phyloP scores from a whole-genome alignment of 2,329 filamentous ascomycete genomes.

The Calonectria crousiana region DNA sequence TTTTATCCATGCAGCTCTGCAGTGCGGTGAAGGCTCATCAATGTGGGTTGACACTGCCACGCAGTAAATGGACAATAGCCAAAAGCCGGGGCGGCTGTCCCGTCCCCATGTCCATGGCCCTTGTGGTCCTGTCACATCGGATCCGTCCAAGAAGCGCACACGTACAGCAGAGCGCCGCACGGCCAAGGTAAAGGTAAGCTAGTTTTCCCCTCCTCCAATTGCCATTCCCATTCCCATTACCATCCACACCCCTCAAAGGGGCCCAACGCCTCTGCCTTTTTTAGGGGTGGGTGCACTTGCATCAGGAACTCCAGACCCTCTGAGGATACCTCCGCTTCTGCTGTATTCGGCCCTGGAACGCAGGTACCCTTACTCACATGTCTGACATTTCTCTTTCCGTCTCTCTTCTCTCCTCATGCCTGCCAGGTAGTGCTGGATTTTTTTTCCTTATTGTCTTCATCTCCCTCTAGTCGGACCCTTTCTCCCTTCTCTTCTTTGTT shows the following conservation, averaged over 20 bases:
- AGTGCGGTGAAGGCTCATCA: conserved; percentile 1
- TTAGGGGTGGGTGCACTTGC: conserved; percentile 30
- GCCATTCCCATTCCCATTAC: conserved; percentile 18
- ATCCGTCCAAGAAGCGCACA: not conserved
- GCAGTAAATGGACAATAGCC: conserved; percentile 8
- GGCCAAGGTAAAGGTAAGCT: conserved; percentile 15
- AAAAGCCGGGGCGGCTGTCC: conserved; percentile 10
- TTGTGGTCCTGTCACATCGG: conserved; percentile 15
- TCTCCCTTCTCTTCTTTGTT: not conserved
- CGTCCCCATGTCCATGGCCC: conserved; percentile 16
- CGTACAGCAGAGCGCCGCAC: conserved; percentile 6
- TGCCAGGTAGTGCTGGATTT: conserved; percentile 3
- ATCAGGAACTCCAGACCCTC: conserved; percentile 36
- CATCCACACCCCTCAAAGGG: conserved; percentile 33
- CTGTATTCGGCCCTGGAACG: conserved; percentile 26
- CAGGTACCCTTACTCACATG: conserved; percentile 43
- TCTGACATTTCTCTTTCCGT: conserved; percentile 31
- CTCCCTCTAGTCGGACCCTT: conserved; percentile 19
- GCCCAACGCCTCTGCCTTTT: conserved; percentile 27
- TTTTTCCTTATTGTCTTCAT: conserved; percentile 19
- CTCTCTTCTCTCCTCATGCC: conserved; percentile 12
- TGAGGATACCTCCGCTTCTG: conserved; percentile 37
- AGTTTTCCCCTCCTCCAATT: conserved; percentile 15
- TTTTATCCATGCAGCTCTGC: not conserved
- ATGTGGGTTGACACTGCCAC: conserved; percentile 9